A percentile compares a stretch with the other conserved stretches of the same genome.
Conservation (phyloP, 2,329 filamentous ascomycete genomes). For the Colletotrichum navitas region DNA sequence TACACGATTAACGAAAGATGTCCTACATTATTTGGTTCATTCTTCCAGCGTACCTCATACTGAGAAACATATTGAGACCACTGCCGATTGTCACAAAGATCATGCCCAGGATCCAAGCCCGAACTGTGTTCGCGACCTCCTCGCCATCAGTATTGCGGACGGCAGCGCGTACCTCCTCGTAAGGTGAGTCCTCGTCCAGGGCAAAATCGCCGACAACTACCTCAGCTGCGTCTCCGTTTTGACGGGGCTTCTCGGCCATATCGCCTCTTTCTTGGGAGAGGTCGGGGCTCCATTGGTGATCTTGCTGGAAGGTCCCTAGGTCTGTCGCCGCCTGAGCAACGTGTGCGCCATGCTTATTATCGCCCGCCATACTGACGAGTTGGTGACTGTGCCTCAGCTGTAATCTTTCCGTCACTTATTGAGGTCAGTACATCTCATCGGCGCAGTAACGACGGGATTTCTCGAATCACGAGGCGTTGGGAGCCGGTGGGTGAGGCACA, state of each 20-base stretch:
- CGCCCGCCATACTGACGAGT: neutral
- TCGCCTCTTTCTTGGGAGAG: constrained; percentile 51
- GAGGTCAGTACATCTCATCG: constrained; percentile 3
- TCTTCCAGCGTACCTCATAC: constrained; percentile 38
- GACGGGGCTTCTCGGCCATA: constrained; percentile 48
- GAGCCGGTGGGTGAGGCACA: neutral
- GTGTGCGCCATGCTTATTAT: constrained; percentile 5
- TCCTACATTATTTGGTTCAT: neutral
- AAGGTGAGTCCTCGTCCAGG: constrained; percentile 54
- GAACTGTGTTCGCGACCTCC: constrained; percentile 53
- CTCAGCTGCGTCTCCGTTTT: constrained; percentile 49
- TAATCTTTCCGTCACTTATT: neutral
- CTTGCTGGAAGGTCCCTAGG: constrained; percentile 49
- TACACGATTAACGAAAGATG: constrained; percentile 41
- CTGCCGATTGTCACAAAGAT: constrained; percentile 60
- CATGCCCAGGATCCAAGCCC: constrained; percentile 59
- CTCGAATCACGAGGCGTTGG: neutral
- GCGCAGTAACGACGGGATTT: neutral
- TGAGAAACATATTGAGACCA: constrained; percentile 43
- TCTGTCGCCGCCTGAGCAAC: constrained; percentile 35
- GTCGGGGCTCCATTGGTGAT: constrained; percentile 53
- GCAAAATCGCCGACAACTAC: constrained; percentile 49
- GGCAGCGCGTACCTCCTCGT: constrained; percentile 48
- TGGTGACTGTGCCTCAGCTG: neutral
- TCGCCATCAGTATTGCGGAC: constrained; percentile 32